These are phyloP conservation scores for Paxillus involutus DNA, from an alignment of 768 basidiomycete genomes.

Conservation along the genomic window DNA sequence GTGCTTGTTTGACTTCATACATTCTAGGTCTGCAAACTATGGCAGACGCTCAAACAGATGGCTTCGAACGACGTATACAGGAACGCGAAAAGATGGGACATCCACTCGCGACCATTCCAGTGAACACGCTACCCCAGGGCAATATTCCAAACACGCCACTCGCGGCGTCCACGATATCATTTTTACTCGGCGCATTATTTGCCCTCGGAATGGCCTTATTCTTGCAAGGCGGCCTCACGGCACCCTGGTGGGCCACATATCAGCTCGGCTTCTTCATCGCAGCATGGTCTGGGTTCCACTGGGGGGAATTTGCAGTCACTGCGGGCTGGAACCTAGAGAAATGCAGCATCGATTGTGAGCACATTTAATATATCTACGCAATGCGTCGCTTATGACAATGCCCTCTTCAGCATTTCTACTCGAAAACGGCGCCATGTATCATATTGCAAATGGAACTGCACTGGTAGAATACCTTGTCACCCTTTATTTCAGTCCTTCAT, in stretches of 20 bases:
- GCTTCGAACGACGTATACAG: conserved; percentile 44
- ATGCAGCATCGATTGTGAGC: conserved; percentile 90
- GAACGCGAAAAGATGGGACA: conserved; percentile 36
- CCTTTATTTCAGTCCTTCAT: conserved; percentile 62
- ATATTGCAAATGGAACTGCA: conserved; percentile 77
- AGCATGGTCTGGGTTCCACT: conserved; percentile 86
- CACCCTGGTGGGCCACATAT: conserved; percentile 63
- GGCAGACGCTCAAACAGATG: conserved; percentile 31
- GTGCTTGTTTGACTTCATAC: background rate
- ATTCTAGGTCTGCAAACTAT: conserved; percentile 16
- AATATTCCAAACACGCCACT: conserved; percentile 90
- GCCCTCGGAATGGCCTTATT: conserved; percentile 55
- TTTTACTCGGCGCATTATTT: conserved; percentile 78
- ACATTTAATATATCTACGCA: background rate
- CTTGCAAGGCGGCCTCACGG: conserved; percentile 42
- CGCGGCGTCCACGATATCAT: conserved; percentile 73
- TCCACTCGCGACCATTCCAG: conserved; percentile 59
- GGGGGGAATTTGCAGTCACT: conserved; percentile 92
- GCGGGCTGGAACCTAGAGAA: conserved; percentile 95
- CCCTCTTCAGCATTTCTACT: conserved; percentile 76
- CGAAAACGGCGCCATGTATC: conserved; percentile 86
- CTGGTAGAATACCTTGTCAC: conserved; percentile 77
- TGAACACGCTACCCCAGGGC: conserved; percentile 39
- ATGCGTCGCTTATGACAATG: conserved; percentile 3
- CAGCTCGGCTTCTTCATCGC: conserved; percentile 84